A percentile compares a stretch with the other conserved stretches of the same genome.
Conservation (phyloP, 805 yeast species). For the Lipomyces sp. region DNA sequence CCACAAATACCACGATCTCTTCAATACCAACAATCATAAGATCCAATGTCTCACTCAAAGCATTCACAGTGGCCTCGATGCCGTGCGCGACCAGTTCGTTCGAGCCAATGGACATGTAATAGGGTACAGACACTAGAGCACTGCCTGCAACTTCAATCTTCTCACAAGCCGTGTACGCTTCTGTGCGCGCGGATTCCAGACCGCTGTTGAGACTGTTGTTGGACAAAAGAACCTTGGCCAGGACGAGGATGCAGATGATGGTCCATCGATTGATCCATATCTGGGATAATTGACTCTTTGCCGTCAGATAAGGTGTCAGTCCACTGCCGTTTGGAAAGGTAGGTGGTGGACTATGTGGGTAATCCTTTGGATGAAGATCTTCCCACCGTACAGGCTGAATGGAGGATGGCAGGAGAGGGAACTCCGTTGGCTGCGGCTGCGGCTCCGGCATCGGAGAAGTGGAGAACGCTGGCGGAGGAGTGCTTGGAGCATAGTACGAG, state of each 20-base stretch:
- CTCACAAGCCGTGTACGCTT: slow-evolving; percentile 54
- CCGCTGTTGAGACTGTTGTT: slow-evolving; percentile 52
- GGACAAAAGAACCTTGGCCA: slow-evolving; percentile 66
- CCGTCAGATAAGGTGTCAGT: slow-evolving; percentile 42
- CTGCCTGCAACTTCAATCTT: slow-evolving; percentile 50
- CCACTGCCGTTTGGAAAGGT: slow-evolving; percentile 27
- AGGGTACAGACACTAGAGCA: slow-evolving; percentile 55
- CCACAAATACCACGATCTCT: slow-evolving; percentile 61
- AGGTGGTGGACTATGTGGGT: slow-evolving; percentile 24
- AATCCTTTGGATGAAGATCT: slow-evolving; percentile 33
- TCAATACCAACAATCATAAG: slow-evolving; percentile 62
- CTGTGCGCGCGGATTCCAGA: slow-evolving; percentile 49
- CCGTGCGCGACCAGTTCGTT: slow-evolving; percentile 56
- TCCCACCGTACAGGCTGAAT: slow-evolving; percentile 29
- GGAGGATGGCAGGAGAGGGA: background rate
- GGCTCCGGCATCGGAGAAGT: background rate
- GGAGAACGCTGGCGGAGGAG: slow-evolving; percentile 8
- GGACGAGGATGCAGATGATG: slow-evolving; percentile 57
- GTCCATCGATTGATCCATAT: slow-evolving; percentile 63
- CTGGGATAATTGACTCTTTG: slow-evolving; percentile 45
- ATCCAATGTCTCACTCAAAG: slow-evolving; percentile 52
- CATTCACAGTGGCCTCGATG: slow-evolving; percentile 56
- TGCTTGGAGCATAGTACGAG: background rate
- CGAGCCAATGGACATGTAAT: slow-evolving; percentile 59
- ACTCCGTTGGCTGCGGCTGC: slow-evolving; percentile 4